Evolutionary conservation across 202 grass and related monocot species (phyloP), one percentile per base, ranked within the genome.

Genomic region (Panicum virgatum): DNA sequence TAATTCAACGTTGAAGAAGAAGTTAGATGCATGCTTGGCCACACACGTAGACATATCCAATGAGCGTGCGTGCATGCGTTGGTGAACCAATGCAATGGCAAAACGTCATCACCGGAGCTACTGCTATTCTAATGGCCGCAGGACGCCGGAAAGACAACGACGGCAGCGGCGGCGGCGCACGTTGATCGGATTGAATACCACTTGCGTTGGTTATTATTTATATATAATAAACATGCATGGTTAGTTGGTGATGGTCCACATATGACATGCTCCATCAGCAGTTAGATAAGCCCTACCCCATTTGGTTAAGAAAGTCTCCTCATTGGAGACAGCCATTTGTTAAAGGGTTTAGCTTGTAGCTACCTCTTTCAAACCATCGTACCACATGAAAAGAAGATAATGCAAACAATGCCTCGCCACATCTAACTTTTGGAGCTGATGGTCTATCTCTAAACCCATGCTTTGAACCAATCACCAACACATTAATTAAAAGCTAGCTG

Each of bases 271-370:
- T 59, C 12, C n/a, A 5, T 29, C 23, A 60, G n/a, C n/a, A n/a
- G 51, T 75, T 57, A n/a, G 82, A 76, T 85, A 76, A 62, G 45
- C 38, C 37, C 22, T 54, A 8, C 64, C 23, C 22, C 12, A 48
- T 80, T 81, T 19, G 82, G 63, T 20, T 32, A 39, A 58, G 1
- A 12, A 26, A 75, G 78, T 52, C 51, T 73, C 73, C 78, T 36
- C n/a, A 78, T 73, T 78, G 59, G 87, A 86, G 87, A 89, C 82
- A 82, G 10, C 7, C 48, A 18, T 67, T 86, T 78, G 72, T 78
- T 78, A 61, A 82, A n/a, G n/a, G n/a, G 32, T 50, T 38, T 40
- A 37, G 10, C 27, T 72, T 70, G 23, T 29, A 46, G 3, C 20
- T 73, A 5, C 2, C 30, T 54, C 70, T 76, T 65, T 63, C 71